These are phyloP conservation scores for Leucocoprinus leucothites DNA, from an alignment of 768 basidiomycete species.

Conservation along the genomic window DNA sequence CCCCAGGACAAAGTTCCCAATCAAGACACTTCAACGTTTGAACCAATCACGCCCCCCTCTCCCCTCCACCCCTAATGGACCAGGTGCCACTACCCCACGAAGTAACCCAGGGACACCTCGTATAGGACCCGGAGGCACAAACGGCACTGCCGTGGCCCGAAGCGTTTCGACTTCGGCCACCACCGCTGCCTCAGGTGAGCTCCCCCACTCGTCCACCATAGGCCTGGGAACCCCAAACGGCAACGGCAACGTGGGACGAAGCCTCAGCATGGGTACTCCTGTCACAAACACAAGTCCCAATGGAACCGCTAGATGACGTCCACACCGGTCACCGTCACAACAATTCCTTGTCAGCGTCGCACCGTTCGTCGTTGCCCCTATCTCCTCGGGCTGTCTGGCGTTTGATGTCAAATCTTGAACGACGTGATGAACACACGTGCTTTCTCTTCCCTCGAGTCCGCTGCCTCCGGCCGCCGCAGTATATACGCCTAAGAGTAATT, in stretches of 20 bases:
- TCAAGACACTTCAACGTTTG: constrained; percentile 84
- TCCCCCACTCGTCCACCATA: constrained; percentile 10
- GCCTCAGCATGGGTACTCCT: constrained; percentile 7
- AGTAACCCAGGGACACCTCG: constrained; percentile 8
- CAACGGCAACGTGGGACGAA: constrained; percentile 3
- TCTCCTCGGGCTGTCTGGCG: constrained; percentile 9
- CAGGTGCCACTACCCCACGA: constrained; percentile 2
- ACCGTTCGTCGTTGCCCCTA: constrained; percentile 10
- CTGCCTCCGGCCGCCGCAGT: constrained; percentile 34
- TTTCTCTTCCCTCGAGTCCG: constrained; percentile 17
- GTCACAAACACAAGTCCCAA: constrained; percentile 9
- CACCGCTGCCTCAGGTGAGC: constrained; percentile 2
- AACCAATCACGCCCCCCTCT: constrained; percentile 40
- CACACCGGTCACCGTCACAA: not conserved
- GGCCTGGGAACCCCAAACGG: constrained; percentile 8
- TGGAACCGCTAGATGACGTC: constrained; percentile 8
- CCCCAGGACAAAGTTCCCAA: constrained; percentile 88
- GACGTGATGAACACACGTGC: constrained; percentile 58
- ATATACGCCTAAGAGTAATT: constrained; percentile 31
- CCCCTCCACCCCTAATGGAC: constrained; percentile 21
- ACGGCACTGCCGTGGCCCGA: constrained; percentile 1
- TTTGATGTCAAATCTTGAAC: constrained; percentile 21
- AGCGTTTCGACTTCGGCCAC: constrained; percentile 7
- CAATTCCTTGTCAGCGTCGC: not conserved
- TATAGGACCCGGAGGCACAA: not conserved